phyloP scores from a whole-genome alignment of 768 basidiomycete species.

The Chalciporus piperatus region DNA sequence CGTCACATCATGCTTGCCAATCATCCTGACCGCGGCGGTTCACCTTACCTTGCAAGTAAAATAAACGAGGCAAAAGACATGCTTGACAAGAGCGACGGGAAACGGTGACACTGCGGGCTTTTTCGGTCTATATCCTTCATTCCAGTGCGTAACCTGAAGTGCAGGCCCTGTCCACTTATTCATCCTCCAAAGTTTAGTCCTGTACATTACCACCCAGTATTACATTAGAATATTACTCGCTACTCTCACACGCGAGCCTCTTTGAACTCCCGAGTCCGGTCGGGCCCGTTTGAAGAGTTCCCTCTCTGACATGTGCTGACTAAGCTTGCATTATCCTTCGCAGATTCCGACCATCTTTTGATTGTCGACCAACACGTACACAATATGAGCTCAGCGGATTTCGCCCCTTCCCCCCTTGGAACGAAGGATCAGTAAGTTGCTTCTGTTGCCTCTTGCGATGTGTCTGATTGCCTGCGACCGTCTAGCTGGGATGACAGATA shows the following conservation, averaged over 20 bases:
- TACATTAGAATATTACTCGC: conserved; percentile 19
- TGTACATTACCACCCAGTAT: conserved; percentile 20
- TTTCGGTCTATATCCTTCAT: conserved; percentile 2
- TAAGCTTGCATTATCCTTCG: conserved; percentile 5
- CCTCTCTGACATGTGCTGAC: conserved; percentile 10
- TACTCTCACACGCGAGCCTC: conserved; percentile 4
- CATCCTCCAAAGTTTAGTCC: conserved; percentile 3
- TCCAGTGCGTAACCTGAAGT: conserved; percentile 5
- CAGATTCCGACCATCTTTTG: neutral
- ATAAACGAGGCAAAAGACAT: conserved; percentile 98
- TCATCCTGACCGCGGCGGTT: conserved; percentile 97
- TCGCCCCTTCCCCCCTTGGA: conserved; percentile 72
- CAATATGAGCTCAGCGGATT: conserved; percentile 41
- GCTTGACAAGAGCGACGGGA: conserved; percentile 75
- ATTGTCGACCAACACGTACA: neutral
- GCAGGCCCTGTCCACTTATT: neutral
- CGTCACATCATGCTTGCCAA: conserved; percentile 97
- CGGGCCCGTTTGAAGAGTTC: neutral
- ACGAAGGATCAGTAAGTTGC: conserved; percentile 70
- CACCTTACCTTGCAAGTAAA: conserved; percentile 98
- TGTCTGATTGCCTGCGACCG: neutral
- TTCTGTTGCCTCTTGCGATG: neutral
- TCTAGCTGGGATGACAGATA: conserved; percentile 79
- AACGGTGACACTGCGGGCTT: conserved; percentile 24
- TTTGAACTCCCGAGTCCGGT: neutral